Percentiles rank a stretch among this genome's conserved stretches.
These are phyloP conservation scores for Solanum hybrid DNA, from an alignment of 305 asterid genomes.

Conservation along the genomic window DNA sequence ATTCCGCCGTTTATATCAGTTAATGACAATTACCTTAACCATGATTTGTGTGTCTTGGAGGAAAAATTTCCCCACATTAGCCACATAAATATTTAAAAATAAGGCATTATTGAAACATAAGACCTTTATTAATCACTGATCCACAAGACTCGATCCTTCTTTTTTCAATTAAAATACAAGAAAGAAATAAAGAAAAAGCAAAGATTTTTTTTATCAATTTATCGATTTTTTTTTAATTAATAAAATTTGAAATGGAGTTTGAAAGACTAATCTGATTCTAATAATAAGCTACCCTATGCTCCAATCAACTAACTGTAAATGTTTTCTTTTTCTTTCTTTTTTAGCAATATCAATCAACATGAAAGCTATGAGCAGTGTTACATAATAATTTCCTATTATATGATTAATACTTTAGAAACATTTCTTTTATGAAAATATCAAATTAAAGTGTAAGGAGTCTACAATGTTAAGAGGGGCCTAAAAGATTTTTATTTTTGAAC, in stretches of 20 bases:
- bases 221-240: not conserved
- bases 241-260: not conserved
- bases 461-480: not conserved
- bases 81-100: not conserved
- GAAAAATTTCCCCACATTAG: not conserved
- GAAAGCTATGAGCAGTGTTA: not conserved
- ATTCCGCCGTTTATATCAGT: not conserved
- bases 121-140: not conserved
- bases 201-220: not conserved
- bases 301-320: not conserved
- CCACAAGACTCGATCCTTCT: not conserved
- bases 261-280: not conserved
- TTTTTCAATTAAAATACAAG: not conserved
- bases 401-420: not conserved
- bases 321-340: not conserved
- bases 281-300: not conserved
- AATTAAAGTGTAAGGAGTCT: not conserved
- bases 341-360: not conserved
- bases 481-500: not conserved
- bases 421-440: not conserved
- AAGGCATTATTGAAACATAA: not conserved
- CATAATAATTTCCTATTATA: not conserved
- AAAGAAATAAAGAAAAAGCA: not conserved
- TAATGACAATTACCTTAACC: constrained; percentile 1
- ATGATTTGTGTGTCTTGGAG: not conserved